Conservation (phyloP, 805 yeast genomes). For the Wickerhamomyces ciferrii region DNA sequence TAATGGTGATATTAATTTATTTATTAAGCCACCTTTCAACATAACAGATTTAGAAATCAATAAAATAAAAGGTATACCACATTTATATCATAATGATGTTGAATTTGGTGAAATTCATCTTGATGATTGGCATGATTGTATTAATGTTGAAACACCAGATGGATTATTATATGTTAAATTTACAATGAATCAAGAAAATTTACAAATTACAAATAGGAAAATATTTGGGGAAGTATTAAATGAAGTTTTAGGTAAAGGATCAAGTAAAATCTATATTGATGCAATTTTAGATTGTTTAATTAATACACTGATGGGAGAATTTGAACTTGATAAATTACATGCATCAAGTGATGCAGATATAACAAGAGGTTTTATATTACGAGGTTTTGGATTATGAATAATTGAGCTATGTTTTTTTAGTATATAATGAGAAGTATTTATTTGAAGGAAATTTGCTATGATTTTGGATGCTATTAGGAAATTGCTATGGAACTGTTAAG, state of each 20-base stretch:
- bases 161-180: slow-evolving; percentile 30
- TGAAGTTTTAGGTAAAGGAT: slow-evolving; percentile 35
- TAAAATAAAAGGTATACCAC: slow-evolving; percentile 35
- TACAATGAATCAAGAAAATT: slow-evolving; percentile 34
- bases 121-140: slow-evolving; percentile 39
- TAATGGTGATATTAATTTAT: slow-evolving; percentile 32
- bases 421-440: no score
- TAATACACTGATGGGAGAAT: slow-evolving; percentile 25
- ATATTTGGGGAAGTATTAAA: slow-evolving; percentile 38
- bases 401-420: no score
- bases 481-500: no score
- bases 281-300: slow-evolving; percentile 32
- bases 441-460: no score
- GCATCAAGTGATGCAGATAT: slow-evolving; percentile 24
- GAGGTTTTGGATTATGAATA: not conserved
- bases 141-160: slow-evolving; percentile 24
- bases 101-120: slow-evolving; percentile 41
- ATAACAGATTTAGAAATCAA: slow-evolving; percentile 25
- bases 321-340: slow-evolving; percentile 23
- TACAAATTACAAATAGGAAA: slow-evolving; percentile 34
- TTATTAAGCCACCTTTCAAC: slow-evolving; percentile 26
- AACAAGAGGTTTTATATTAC: slow-evolving; percentile 2
- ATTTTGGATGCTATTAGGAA: no score
- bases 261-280: slow-evolving; percentile 29
- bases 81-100: slow-evolving; percentile 30